Evolutionary conservation across 1,284 basidiomycete species (phyloP).

Genomic region (Marasmius oreades): DNA sequence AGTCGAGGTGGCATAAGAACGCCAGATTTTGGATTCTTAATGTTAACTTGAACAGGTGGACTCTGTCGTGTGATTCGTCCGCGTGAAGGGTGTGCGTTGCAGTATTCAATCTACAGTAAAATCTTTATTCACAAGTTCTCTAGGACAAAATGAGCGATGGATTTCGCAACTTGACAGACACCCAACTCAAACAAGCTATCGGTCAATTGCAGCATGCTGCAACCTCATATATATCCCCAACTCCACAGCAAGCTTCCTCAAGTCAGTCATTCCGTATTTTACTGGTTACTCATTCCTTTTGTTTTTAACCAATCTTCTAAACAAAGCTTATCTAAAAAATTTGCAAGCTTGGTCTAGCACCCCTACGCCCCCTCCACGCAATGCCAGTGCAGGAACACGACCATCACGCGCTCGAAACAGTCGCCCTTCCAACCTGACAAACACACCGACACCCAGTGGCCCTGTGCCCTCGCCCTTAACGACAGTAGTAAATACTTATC

Average conservation of each 20-base stretch:
- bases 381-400: neutral
- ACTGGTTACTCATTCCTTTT: neutral
- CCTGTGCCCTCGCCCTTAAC: conserved; percentile 25
- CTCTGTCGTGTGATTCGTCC: too few species aligned
- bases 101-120: neutral
- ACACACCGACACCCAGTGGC: conserved; percentile 33
- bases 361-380: neutral
- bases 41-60: too few species aligned
- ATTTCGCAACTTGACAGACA: neutral
- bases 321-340: neutral
- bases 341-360: conserved; percentile 2
- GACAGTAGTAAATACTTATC: conserved; percentile 25
- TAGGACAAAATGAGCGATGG: neutral
- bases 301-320: neutral
- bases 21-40: neutral
- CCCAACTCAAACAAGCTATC: neutral
- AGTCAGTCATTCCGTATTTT: neutral
- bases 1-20: neutral
- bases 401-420: neutral
- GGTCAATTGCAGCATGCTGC: neutral
- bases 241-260: neutral
- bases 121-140: neutral
- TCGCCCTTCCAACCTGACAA: conserved; percentile 19
- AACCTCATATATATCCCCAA: neutral
- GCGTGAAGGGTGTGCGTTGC: neutral